phyloP scores from a whole-genome alignment of 176 grass and related monocot species.

The Aegilops sharonensis region DNA sequence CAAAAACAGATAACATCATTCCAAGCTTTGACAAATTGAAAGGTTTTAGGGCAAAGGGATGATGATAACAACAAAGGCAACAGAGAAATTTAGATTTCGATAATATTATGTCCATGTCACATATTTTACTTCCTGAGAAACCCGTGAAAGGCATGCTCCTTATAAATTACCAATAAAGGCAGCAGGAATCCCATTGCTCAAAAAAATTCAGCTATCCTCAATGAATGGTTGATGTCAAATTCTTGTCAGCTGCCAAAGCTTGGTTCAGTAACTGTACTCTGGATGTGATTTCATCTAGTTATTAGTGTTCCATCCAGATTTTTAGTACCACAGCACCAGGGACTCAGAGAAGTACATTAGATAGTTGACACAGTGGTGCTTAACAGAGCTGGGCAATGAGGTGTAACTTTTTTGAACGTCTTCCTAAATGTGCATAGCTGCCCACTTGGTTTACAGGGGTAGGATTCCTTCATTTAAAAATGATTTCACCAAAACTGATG shows the following conservation, averaged over 20 bases:
- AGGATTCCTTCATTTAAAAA: neutral
- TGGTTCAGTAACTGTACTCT: neutral
- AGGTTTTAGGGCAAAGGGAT: neutral
- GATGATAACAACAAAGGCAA: neutral
- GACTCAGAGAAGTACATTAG: neutral
- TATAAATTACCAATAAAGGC: neutral
- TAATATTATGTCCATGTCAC: neutral
- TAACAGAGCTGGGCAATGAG: neutral
- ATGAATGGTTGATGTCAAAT: neutral
- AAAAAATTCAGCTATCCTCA: neutral
- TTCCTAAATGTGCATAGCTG: neutral
- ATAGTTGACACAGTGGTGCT: conserved; percentile 14
- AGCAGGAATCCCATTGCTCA: neutral
- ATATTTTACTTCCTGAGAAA: neutral
- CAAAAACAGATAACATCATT: conserved; percentile 12
- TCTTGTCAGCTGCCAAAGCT: conserved; percentile 8
- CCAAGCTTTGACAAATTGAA: neutral
- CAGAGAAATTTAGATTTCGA: neutral
- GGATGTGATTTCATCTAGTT: neutral
- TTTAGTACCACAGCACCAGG: neutral
- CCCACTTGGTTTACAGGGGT: neutral
- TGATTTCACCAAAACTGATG: neutral
- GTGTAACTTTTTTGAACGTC: neutral
- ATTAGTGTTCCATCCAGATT: neutral
- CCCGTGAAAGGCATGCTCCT: neutral